Percentiles rank a stretch among this genome's conserved stretches.
phyloP scores from a whole-genome alignment of 78 protist genomes.

The Tieghemostelium lacteum region DNA sequence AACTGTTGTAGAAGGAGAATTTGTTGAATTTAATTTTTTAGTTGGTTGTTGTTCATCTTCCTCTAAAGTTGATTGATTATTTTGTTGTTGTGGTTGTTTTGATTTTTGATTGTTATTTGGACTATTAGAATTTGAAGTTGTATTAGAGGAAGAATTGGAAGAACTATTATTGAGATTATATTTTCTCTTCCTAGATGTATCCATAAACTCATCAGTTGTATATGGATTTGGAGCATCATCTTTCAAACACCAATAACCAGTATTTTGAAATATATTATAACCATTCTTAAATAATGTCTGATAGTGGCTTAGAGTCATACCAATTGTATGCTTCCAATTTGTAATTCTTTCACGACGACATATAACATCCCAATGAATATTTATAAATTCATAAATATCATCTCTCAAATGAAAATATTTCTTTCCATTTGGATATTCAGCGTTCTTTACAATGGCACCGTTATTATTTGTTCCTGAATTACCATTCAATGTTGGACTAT shows the following conservation, averaged over 20 bases:
- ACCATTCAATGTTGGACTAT: too few relatives aligned
- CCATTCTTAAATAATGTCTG: constrained; percentile 53
- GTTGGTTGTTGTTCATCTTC: too few relatives aligned
- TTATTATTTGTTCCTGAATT: too few relatives aligned
- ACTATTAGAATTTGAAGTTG: neutral
- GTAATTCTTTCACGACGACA: constrained; percentile 65
- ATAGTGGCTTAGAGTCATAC: constrained; percentile 71
- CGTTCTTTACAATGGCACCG: neutral
- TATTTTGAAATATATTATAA: constrained; percentile 60
- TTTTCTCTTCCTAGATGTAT: neutral
- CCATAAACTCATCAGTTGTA: constrained; percentile 25
- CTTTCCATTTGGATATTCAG: constrained; percentile 53
- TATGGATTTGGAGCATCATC: constrained; percentile 73
- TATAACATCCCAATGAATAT: constrained; percentile 73
- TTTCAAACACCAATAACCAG: constrained; percentile 78
- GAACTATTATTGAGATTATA: neutral
- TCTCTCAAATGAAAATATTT: constrained; percentile 67
- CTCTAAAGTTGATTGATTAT: neutral
- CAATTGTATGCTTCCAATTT: constrained; percentile 77
- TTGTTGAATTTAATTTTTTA: neutral
- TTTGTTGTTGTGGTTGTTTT: neutral
- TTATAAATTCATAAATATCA: constrained; percentile 70
- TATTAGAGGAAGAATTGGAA: too few relatives aligned
- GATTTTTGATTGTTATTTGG: neutral
- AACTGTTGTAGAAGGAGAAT: neutral